Conservation (phyloP, 257 asterid genomes). For the Paraleonurus japonicus region DNA sequence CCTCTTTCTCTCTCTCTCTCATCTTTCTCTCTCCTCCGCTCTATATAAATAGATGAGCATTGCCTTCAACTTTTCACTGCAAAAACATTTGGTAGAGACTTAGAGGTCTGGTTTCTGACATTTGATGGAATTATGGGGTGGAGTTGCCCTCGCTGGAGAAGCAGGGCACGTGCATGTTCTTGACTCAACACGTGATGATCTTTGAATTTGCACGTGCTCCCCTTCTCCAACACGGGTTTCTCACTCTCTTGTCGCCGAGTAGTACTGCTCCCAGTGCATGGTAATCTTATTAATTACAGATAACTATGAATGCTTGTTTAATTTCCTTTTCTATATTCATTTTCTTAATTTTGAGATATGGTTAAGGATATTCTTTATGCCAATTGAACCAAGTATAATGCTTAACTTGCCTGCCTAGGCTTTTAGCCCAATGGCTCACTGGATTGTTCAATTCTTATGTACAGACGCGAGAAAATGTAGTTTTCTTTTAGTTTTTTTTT, state of each 20-base stretch:
- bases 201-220: conserved; percentile 70
- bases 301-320: neutral
- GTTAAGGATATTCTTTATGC: neutral
- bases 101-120: neutral
- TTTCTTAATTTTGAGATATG: neutral
- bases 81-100: neutral
- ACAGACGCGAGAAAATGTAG: neutral
- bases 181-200: neutral
- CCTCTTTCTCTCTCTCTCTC: conserved; percentile 1
- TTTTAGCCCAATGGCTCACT: neutral
- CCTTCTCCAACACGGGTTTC: conserved; percentile 78
- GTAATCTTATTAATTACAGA: neutral
- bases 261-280: neutral
- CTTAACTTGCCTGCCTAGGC: neutral
- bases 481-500: neutral
- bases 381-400: neutral
- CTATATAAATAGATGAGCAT: conserved; percentile 34
- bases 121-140: conserved; percentile 3
- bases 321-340: neutral
- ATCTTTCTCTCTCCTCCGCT: neutral
- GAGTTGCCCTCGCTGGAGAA: conserved; percentile 75
- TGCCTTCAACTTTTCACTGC: neutral
- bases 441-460: neutral
- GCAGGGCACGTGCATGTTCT: conserved; percentile 77
- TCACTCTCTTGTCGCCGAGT: conserved; percentile 16